Conservation (phyloP, 2,329 filamentous ascomycete genomes). For the Neurospora sp. region DNA sequence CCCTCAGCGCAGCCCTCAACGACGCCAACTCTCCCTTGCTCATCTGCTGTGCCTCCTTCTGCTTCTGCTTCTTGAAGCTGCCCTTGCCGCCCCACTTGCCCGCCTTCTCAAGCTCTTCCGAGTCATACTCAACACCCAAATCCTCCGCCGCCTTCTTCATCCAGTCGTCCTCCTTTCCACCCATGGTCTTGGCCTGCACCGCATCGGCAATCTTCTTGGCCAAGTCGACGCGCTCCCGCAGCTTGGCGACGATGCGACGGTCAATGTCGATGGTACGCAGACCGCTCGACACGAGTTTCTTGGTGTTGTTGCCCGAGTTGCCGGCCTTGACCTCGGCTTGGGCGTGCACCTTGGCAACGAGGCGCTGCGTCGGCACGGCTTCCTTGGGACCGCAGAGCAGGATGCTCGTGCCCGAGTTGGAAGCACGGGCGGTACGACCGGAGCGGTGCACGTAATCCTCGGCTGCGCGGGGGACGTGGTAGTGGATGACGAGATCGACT, state of each 20-base stretch:
- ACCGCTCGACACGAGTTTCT: constrained; percentile 32
- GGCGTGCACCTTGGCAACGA: constrained; percentile 82
- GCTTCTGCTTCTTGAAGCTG: constrained; percentile 61
- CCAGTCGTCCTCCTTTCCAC: constrained; percentile 74
- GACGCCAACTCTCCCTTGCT: constrained; percentile 64
- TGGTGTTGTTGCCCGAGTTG: constrained; percentile 14
- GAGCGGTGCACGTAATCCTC: constrained; percentile 95
- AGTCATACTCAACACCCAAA: constrained; percentile 87
- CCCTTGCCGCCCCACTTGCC: constrained; percentile 58
- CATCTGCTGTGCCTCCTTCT: constrained; percentile 56
- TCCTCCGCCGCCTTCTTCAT: constrained; percentile 79
- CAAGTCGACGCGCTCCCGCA: constrained; percentile 68
- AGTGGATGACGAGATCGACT: constrained; percentile 86
- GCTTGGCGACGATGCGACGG: constrained; percentile 61
- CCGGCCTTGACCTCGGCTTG: constrained; percentile 32
- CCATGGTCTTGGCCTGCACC: constrained; percentile 76
- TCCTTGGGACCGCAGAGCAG: constrained; percentile 88
- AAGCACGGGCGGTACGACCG: constrained; percentile 81
- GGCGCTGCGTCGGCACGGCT: constrained; percentile 69
- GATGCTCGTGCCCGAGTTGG: constrained; percentile 67
- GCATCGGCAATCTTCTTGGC: constrained; percentile 85
- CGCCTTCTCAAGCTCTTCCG: constrained; percentile 65
- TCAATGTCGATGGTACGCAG: constrained; percentile 79
- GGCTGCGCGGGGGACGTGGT: constrained; percentile 84
- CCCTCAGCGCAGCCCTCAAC: constrained; percentile 61